Percentiles rank a stretch among this genome's conserved stretches.
Evolutionary conservation across 192 early-diverging fungal species (phyloP).

Genomic region (Coemansia sp.): DNA sequence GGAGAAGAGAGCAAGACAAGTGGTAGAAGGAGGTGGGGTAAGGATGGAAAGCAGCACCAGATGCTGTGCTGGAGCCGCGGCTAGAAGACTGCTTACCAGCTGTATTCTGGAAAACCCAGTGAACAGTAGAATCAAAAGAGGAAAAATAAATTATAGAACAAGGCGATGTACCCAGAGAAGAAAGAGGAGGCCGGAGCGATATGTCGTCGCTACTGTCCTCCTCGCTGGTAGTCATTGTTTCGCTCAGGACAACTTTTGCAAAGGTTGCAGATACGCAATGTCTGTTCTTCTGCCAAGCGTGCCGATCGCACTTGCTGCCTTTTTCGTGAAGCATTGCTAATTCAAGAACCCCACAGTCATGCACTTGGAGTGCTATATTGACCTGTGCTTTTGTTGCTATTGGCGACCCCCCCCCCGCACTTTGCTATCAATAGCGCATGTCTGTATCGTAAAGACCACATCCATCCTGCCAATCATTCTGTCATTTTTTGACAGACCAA

Average conservation of each 20-base stretch:
- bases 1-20: not conserved
- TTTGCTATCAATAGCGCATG: too few species aligned
- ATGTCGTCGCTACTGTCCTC: not conserved
- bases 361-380: not conserved
- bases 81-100: not conserved
- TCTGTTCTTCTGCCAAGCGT: not conserved
- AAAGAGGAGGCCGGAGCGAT: not conserved
- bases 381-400: not conserved
- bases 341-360: not conserved
- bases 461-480: not conserved
- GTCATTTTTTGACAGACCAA: too few species aligned
- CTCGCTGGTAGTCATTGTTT: not conserved
- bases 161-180: not conserved
- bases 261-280: not conserved
- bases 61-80: not conserved
- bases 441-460: too few species aligned
- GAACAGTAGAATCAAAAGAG: not conserved
- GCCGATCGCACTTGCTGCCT: not conserved
- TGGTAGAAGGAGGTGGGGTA: not conserved
- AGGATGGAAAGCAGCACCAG: not conserved
- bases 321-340: not conserved
- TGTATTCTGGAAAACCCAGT: not conserved
- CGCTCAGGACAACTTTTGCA: slow-evolving; percentile 4
- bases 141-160: not conserved
- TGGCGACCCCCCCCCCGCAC: too few species aligned